These are phyloP conservation scores for Xylaria sp. DNA, from an alignment of 2,329 filamentous ascomycete genomes.

Conservation along the genomic window DNA sequence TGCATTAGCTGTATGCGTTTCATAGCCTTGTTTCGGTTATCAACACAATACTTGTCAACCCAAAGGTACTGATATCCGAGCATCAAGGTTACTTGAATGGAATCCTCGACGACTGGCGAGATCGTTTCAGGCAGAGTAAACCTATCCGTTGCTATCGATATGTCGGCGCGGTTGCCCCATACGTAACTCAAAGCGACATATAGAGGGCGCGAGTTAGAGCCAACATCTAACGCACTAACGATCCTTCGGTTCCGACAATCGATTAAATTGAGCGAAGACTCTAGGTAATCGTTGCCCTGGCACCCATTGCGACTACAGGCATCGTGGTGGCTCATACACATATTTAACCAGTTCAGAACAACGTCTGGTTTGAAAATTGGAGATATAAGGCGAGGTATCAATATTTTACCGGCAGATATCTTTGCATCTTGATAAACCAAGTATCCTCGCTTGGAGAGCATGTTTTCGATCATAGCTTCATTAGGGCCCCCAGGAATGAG, in stretches of 20 bases:
- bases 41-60: slow-evolving; percentile 43
- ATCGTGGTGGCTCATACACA: slow-evolving; percentile 4
- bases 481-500: background rate
- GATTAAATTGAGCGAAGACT: slow-evolving; percentile 4
- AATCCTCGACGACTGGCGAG: slow-evolving; percentile 14
- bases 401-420: background rate
- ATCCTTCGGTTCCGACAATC: slow-evolving; percentile 11
- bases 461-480: slow-evolving; percentile 8
- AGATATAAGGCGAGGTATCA: slow-evolving; percentile 9
- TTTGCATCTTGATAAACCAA: slow-evolving; percentile 10
- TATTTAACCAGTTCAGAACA: slow-evolving; percentile 15
- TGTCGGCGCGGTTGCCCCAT: slow-evolving; percentile 4
- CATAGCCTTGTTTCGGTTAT: slow-evolving; percentile 36
- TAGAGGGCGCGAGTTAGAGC: background rate
- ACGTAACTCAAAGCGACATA: slow-evolving; percentile 26
- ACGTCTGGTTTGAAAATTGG: background rate
- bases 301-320: background rate
- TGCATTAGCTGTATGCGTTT: slow-evolving; percentile 38
- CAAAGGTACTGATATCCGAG: slow-evolving; percentile 45
- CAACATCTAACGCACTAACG: background rate
- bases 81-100: slow-evolving; percentile 9
- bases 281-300: background rate
- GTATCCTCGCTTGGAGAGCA: slow-evolving; percentile 21
- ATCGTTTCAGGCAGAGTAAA: background rate
- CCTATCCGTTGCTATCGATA: background rate